Conservation (phyloP, 1,284 basidiomycete genomes). For the Puccinia coronata region DNA sequence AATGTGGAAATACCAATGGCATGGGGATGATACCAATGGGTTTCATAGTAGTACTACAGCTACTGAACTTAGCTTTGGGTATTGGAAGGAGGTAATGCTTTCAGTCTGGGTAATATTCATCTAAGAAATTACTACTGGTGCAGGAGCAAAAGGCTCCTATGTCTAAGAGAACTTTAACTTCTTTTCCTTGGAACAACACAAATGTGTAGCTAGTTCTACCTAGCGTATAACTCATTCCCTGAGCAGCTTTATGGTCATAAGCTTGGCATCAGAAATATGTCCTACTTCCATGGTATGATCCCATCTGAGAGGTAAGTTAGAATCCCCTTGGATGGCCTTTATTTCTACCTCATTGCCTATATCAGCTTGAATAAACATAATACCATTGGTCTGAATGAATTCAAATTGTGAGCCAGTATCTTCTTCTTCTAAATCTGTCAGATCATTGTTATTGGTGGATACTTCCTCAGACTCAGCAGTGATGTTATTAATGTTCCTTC, state of each 20-base stretch:
- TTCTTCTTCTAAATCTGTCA: background rate
- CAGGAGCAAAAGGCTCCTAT: slow-evolving; percentile 15
- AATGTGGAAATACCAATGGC: background rate
- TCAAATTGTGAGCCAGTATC: background rate
- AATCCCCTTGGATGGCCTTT: background rate
- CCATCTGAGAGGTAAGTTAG: slow-evolving; percentile 14
- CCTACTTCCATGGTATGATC: background rate
- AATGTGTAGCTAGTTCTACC: background rate
- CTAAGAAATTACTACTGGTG: too few species aligned
- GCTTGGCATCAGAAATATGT: background rate
- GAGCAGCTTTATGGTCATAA: background rate
- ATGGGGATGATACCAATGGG: background rate
- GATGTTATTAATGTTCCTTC: background rate
- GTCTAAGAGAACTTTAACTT: background rate
- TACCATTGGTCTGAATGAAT: background rate
- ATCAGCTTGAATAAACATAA: slow-evolving; percentile 6
- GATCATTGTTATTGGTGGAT: too few species aligned
- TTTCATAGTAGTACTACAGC: background rate
- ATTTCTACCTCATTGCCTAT: background rate
- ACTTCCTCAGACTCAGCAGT: too few species aligned
- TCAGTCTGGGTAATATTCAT: too few species aligned
- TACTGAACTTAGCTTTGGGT: slow-evolving; percentile 13
- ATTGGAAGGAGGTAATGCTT: too few species aligned
- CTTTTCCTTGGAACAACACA: background rate
- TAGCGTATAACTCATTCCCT: background rate